Evolutionary conservation across 352 stramenopile species (phyloP), one percentile per base, ranked within the genome.

Genomic region (Elongisporangium prolatum): DNA sequence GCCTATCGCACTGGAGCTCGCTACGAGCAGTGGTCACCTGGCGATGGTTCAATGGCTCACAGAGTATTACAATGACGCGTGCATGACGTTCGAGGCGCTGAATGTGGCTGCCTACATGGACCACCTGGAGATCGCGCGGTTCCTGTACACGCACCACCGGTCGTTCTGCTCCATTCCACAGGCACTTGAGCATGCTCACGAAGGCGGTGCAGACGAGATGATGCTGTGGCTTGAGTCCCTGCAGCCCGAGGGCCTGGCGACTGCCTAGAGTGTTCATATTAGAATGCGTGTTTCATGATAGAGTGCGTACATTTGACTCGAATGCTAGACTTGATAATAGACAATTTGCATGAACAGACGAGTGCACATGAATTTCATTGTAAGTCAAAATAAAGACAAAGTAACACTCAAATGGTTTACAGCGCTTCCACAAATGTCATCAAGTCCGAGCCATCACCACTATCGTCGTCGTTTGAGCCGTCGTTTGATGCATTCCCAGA

Each of bases 341-440:
- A 34, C 3, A 7, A 8, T 34, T 34, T 34, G 3, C 24, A 34
- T 44, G 34, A 44, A 44, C 34, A 17, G 34, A 44, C 34, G 34
- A 44, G 34, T 44, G 34, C 17, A 44, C 34, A 44, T 44, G 34
- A 44, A 44, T 44, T 44, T 11, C 34, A 44, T 44, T 44, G 34
- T 9, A 9, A 9, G 28, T 13, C 28, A 38, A 13, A 38, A 44
- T 44, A 44, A 44, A 44, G 34, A 44, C 34, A 44, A 44, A 7
- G 34, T 44, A 44, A 44, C 34, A 44, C 34, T 44, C 6, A 44
- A 44, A 9, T 44, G 34, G 10, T 51, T 16, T 64, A 83, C 55
- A 91, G 71, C 58, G 77, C 71, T 68, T 91, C 78, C 53, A 89
- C 82, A 60, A 91, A 88, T 50, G 67, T 80, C 75, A 91, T 88